phyloP scores from a whole-genome alignment of 2,329 filamentous ascomycete genomes.

The Penicillium sp. region DNA sequence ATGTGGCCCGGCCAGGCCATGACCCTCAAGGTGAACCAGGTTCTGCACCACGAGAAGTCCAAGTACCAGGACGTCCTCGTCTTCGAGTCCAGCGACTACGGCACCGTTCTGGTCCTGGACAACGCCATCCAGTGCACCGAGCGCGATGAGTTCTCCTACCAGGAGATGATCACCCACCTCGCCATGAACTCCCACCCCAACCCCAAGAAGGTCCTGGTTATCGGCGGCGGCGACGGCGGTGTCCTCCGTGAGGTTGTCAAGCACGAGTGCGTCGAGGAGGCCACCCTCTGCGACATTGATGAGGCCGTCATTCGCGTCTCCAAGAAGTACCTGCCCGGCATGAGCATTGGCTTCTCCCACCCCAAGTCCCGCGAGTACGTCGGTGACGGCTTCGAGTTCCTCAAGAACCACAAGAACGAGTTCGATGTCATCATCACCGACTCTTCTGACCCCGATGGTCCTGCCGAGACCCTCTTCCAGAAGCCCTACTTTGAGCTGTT shows the following conservation, averaged over 20 bases:
- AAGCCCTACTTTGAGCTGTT: slow-evolving; percentile 98
- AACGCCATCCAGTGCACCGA: slow-evolving; percentile 99
- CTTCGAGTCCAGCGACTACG: slow-evolving; percentile 97
- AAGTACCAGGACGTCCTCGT: slow-evolving; percentile 98
- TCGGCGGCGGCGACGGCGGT: slow-evolving; percentile 95
- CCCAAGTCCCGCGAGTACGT: slow-evolving; percentile 91
- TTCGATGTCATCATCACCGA: slow-evolving; percentile 99
- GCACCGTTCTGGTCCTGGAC: slow-evolving; percentile 93
- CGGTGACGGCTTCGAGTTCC: slow-evolving; percentile 98
- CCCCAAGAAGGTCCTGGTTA: slow-evolving; percentile 97
- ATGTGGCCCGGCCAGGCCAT: slow-evolving; percentile 99
- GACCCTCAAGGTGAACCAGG: slow-evolving; percentile 96
- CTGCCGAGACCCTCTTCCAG: slow-evolving; percentile 95
- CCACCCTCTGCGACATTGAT: slow-evolving; percentile 96
- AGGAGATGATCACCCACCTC: slow-evolving; percentile 99
- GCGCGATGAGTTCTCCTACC: slow-evolving; percentile 98
- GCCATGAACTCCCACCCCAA: slow-evolving; percentile 98
- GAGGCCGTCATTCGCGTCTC: slow-evolving; percentile 98
- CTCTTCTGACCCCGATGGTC: slow-evolving; percentile 95
- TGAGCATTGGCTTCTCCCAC: slow-evolving; percentile 92
- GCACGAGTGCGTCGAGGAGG: slow-evolving; percentile 96
- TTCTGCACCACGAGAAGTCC: slow-evolving; percentile 98
- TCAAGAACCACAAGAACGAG: slow-evolving; percentile 91
- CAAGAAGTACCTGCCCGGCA: slow-evolving; percentile 94
- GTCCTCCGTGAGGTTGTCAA: slow-evolving; percentile 98